A percentile compares a stretch with the other conserved stretches of the same genome.
phyloP scores from a whole-genome alignment of 2,329 filamentous ascomycete genomes.

The Cercospora brassicicola region DNA sequence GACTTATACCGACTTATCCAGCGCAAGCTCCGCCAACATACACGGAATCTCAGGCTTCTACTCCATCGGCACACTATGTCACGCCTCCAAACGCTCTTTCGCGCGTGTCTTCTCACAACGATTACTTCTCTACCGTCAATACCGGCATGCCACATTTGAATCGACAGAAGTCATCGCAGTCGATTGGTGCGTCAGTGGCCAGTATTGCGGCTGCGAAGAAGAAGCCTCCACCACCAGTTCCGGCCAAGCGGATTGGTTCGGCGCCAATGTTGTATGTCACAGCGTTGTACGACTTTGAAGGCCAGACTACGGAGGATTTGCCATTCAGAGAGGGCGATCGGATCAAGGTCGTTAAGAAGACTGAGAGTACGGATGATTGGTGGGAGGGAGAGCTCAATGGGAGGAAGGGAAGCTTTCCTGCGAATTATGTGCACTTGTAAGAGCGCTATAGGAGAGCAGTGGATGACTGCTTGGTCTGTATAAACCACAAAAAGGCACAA shows the following conservation, averaged over 20 bases:
- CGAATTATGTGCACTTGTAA: slow-evolving; percentile 63
- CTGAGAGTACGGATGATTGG: slow-evolving; percentile 79
- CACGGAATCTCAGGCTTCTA: slow-evolving; percentile 27
- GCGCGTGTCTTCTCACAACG: slow-evolving; percentile 26
- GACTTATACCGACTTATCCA: slow-evolving; percentile 18
- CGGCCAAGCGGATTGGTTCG: slow-evolving; percentile 57
- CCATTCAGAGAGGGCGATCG: slow-evolving; percentile 74
- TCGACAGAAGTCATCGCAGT: slow-evolving; percentile 32
- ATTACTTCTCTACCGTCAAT: slow-evolving; percentile 31
- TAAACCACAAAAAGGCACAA: neutral
- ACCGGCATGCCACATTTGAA: slow-evolving; percentile 22
- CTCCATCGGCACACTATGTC: slow-evolving; percentile 40
- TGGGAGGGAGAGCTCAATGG: slow-evolving; percentile 78
- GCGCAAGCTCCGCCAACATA: slow-evolving; percentile 25
- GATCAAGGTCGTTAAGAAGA: slow-evolving; percentile 76
- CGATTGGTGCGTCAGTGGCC: slow-evolving; percentile 36
- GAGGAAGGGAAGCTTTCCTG: slow-evolving; percentile 70
- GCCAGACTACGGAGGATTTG: slow-evolving; percentile 68
- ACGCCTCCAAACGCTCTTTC: slow-evolving; percentile 31
- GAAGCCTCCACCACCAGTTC: slow-evolving; percentile 72
- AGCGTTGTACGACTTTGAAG: slow-evolving; percentile 73
- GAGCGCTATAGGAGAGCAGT: neutral
- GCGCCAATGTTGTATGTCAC: slow-evolving; percentile 50
- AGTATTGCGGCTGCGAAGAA: slow-evolving; percentile 59
- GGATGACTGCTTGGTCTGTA: neutral